Evolutionary conservation across 805 yeast genomes (phyloP), one percentile per base, ranked within the genome.

Genomic region (Metschnikowia sp.): DNA sequence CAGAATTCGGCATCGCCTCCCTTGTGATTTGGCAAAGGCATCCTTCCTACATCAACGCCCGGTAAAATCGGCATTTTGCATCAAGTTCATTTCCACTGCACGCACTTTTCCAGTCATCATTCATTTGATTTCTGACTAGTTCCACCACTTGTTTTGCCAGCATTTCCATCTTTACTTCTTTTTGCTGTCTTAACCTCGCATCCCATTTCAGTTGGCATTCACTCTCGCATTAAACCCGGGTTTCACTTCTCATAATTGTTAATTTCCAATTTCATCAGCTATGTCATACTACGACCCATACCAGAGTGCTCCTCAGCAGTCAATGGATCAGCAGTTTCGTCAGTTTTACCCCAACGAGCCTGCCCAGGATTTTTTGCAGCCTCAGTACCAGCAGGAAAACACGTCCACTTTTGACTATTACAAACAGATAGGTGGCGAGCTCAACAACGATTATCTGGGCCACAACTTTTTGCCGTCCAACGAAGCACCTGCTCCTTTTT

Each of bases 211-310:
- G 32, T 32, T 32, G 38, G 41, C 46, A 43, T 43, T 19, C 29
- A 36, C 36, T 43, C 41, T 43, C 12, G 33, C 40, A 26, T 19
- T 18, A n/a, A 5, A n/a, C 2, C 10, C 28, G 34, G 18, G 40
- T 30, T 45, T 40, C 41, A 40, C 36, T 45, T 45, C 44, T 40
- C 40, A 22, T 31, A 13, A 13, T 36, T 26, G 43, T 40, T 40
- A 26, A 32, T 40, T 35, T 10, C 10, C 32, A 13, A 19, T 18
- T n/a, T 18, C 22, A 38, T 13, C 39, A 22, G 22, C 22, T 22
- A 72, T 72, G 77, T 63, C 75, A 36, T 72, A 70, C 61, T 72
- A 70, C 56, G 72, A 70, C 42, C 71, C 70, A 12, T 72, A 64
- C 55, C 75, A 66, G 51, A 68, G 66, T 36, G 54, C 63, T 13